Conservation (phyloP, 2,329 filamentous ascomycete species). For the Fusarium robinianum region DNA sequence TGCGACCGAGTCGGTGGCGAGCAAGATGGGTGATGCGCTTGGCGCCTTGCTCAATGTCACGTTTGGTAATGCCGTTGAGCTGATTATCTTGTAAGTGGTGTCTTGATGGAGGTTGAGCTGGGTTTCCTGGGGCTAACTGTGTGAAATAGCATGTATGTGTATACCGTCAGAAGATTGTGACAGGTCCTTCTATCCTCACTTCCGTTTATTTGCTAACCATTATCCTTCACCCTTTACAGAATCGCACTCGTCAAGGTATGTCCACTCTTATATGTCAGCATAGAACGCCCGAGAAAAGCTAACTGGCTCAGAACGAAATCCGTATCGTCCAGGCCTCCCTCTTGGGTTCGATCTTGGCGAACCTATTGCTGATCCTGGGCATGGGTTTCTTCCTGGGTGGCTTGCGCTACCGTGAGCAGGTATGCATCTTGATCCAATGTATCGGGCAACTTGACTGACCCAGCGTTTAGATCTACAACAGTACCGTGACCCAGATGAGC, state of each 20-base stretch:
- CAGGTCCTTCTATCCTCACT: neutral
- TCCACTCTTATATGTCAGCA: neutral
- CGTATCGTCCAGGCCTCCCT: slow-evolving; percentile 90
- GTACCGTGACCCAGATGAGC: slow-evolving; percentile 94
- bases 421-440: slow-evolving; percentile 33
- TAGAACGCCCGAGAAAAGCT: neutral
- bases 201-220: slow-evolving; percentile 18
- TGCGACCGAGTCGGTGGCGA: slow-evolving; percentile 76
- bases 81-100: slow-evolving; percentile 70
- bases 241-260: slow-evolving; percentile 72
- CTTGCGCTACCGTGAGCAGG: slow-evolving; percentile 84
- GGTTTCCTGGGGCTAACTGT: slow-evolving; percentile 19
- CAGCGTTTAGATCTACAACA: slow-evolving; percentile 76
- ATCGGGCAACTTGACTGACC: slow-evolving; percentile 4
- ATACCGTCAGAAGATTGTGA: neutral
- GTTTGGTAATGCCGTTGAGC: slow-evolving; percentile 78
- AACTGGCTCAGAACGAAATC: slow-evolving; percentile 67
- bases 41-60: slow-evolving; percentile 77
- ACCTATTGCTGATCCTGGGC: slow-evolving; percentile 84
- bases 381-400: slow-evolving; percentile 91
- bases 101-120: neutral
- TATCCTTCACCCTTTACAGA: slow-evolving; percentile 49
- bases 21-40: slow-evolving; percentile 72
- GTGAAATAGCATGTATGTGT: slow-evolving; percentile 58
- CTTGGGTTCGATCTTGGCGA: slow-evolving; percentile 86